phyloP scores from a whole-genome alignment of 257 asterid species.

The Petunia axillaris region DNA sequence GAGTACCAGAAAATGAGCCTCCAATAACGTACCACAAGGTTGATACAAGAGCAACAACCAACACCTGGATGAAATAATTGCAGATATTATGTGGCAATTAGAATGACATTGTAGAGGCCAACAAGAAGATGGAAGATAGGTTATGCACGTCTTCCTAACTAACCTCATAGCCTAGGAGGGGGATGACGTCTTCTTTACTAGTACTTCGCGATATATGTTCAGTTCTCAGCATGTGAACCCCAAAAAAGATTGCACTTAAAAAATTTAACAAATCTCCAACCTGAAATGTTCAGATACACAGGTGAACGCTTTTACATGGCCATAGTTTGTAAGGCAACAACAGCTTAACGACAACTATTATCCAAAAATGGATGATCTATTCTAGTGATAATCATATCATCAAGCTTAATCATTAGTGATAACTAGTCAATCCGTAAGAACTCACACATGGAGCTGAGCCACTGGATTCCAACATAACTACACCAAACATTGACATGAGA shows the following conservation, averaged over 20 bases:
- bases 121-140: conserved; percentile 10
- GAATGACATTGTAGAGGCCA: conserved; percentile 6
- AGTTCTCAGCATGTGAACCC: conserved; percentile 84
- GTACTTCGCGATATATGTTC: conserved; percentile 72
- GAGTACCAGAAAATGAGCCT: conserved; percentile 48
- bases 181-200: conserved; percentile 52
- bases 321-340: not conserved
- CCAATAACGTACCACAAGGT: conserved; percentile 56
- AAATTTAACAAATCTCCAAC: conserved; percentile 77
- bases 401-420: not conserved
- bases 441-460: conserved; percentile 89
- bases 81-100: not conserved
- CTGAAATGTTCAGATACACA: conserved; percentile 40
- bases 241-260: conserved; percentile 74
- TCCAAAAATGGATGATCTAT: too few relatives aligned
- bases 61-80: conserved; percentile 45
- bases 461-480: conserved; percentile 80
- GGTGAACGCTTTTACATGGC: conserved; percentile 8
- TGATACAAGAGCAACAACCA: conserved; percentile 69
- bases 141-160: conserved; percentile 13
- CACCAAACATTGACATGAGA: conserved; percentile 63
- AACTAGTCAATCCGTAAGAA: conserved; percentile 25
- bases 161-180: conserved; percentile 85
- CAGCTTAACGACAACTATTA: not conserved
- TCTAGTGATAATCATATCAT: not conserved